Percentiles rank a stretch among this genome's conserved stretches.
These are phyloP conservation scores for Fomitopsis pulvina DNA, from an alignment of 768 basidiomycete genomes.

Conservation along the genomic window DNA sequence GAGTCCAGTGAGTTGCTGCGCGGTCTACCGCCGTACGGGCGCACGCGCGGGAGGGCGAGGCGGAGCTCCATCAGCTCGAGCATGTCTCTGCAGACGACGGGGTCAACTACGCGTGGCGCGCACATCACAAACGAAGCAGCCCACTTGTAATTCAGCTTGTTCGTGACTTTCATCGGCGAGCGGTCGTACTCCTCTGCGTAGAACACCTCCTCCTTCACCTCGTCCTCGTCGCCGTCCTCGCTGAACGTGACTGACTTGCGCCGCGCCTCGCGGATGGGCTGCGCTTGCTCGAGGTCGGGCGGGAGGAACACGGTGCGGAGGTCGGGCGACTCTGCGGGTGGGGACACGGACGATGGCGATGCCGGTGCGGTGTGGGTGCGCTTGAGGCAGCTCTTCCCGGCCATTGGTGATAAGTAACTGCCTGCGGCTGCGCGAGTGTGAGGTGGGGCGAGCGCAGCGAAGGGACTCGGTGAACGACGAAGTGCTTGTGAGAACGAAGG, in stretches of 20 bases:
- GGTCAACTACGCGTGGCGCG: background rate
- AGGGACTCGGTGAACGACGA: background rate
- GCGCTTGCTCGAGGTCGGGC: background rate
- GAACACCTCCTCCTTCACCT: slow-evolving; percentile 14
- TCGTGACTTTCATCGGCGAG: slow-evolving; percentile 12
- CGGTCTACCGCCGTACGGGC: background rate
- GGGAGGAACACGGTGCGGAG: slow-evolving; percentile 4
- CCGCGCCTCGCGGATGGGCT: background rate
- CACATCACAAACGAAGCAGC: background rate
- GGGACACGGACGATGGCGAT: background rate
- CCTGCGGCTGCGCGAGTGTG: background rate
- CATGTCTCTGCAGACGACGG: slow-evolving; percentile 10
- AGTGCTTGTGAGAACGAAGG: too few species aligned
- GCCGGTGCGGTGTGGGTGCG: slow-evolving; percentile 4
- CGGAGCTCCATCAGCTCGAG: slow-evolving; percentile 18
- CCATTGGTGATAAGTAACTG: slow-evolving; percentile 5
- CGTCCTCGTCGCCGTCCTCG: slow-evolving; percentile 2
- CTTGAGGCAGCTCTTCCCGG: slow-evolving; percentile 14
- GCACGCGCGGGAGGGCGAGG: slow-evolving; percentile 12
- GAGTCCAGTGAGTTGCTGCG: slow-evolving; percentile 1
- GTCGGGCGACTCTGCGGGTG: slow-evolving; percentile 3
- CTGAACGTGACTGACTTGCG: slow-evolving; percentile 15
- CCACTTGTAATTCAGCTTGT: slow-evolving; percentile 14
- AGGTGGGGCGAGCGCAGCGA: background rate
- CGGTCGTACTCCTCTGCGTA: slow-evolving; percentile 19